A percentile compares a stretch with the other conserved stretches of the same genome.
These are phyloP conservation scores for Cucumis sativus DNA, from an alignment of 306 rosid genomes.

Conservation along the genomic window Cucumber_9930_V3 NC_026655.2:31768501-31769000, in stretches of 20 bases:
- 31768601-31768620: conserved; percentile 61
- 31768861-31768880: neutral
- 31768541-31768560: conserved; percentile 28
- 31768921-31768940: too few relatives aligned
- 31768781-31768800: neutral
- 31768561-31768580: conserved; percentile 25
- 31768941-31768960: too few relatives aligned
- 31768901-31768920: too few relatives aligned
- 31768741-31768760: neutral
- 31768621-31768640: conserved; percentile 26
- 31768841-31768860: neutral
- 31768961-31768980: too few relatives aligned
- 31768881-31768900: neutral
- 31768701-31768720: neutral
- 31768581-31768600: conserved; percentile 77
- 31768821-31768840: neutral
- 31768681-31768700: neutral
- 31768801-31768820: neutral
- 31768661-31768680: neutral
- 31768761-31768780: neutral
- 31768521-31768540: conserved; percentile 36
- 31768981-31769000: too few relatives aligned
- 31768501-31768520: conserved; percentile 89
- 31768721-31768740: neutral
- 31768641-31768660: conserved; percentile 1